Percentiles rank a stretch among this genome's conserved stretches.
phyloP scores from a whole-genome alignment of 306 rosid genomes.

The Pyrus betulifolia region DNA sequence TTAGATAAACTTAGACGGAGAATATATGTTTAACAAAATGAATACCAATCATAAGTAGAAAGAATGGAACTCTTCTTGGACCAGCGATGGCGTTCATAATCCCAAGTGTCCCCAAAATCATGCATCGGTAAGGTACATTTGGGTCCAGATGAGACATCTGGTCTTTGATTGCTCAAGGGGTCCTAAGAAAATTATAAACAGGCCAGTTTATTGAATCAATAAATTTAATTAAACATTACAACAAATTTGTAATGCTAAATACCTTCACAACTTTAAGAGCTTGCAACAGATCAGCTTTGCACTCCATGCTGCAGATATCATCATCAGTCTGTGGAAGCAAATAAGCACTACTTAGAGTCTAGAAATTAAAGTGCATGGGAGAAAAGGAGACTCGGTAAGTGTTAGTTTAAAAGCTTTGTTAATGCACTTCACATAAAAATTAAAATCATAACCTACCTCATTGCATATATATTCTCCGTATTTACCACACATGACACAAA shows the following conservation, averaged over 20 bases:
- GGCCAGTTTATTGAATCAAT: not conserved
- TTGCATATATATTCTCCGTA: constrained; percentile 86
- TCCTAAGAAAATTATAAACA: constrained; percentile 28
- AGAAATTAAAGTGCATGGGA: not conserved
- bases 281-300: constrained; percentile 66
- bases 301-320: constrained; percentile 87
- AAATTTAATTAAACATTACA: not conserved
- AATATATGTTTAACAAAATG: constrained; percentile 3
- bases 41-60: constrained; percentile 76
- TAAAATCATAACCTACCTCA: constrained; percentile 38
- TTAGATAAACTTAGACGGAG: not conserved
- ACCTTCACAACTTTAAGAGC: constrained; percentile 43
- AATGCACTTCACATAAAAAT: not conserved
- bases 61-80: constrained; percentile 57
- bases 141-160: constrained; percentile 26
- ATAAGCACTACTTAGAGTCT: not conserved
- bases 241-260: not conserved
- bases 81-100: constrained; percentile 62
- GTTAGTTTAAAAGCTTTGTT: not conserved
- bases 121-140: constrained; percentile 29
- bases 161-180: constrained; percentile 22
- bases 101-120: constrained; percentile 62
- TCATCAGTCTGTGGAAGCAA: constrained; percentile 59
- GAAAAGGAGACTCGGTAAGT: not conserved
- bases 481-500: constrained; percentile 76